Evolutionary conservation across 768 basidiomycete species (phyloP).

Genomic region (Suillus tomentosus): DNA sequence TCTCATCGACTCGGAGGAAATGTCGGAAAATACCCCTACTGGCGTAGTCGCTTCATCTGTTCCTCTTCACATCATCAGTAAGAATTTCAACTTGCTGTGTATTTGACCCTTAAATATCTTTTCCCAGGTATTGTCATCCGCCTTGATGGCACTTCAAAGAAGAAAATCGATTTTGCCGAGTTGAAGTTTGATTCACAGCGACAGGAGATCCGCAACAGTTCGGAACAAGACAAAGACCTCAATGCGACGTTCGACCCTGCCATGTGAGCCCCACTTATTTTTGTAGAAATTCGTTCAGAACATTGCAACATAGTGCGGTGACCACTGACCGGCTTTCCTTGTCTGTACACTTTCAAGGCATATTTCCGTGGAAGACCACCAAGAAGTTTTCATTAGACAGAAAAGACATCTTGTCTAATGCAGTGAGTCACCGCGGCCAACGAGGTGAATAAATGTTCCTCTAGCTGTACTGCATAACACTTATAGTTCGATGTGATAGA

Average conservation of each 20-base stretch:
- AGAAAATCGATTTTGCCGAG: conserved; percentile 9
- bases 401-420: conserved; percentile 4
- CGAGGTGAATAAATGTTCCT: conserved; percentile 9
- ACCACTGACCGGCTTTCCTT: conserved; percentile 4
- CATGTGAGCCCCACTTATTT: conserved; percentile 1
- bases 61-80: conserved; percentile 2
- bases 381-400: conserved; percentile 8
- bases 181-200: conserved; percentile 2
- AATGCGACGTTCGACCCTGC: conserved; percentile 1
- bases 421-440: not conserved
- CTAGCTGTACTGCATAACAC: not conserved
- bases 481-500: not conserved
- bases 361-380: not conserved
- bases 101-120: not conserved
- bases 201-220: not conserved
- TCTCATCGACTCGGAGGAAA: not conserved
- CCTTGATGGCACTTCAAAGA: conserved; percentile 6
- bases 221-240: conserved; percentile 3
- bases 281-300: not conserved
- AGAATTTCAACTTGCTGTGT: not conserved
- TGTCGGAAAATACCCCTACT: not conserved
- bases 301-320: not conserved
- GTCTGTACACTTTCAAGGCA: conserved; percentile 10
- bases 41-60: not conserved
- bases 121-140: conserved; percentile 4